Base-by-base conservation (phyloP, 768 basidiomycete genomes). In the Mycena haematopus region DNA sequence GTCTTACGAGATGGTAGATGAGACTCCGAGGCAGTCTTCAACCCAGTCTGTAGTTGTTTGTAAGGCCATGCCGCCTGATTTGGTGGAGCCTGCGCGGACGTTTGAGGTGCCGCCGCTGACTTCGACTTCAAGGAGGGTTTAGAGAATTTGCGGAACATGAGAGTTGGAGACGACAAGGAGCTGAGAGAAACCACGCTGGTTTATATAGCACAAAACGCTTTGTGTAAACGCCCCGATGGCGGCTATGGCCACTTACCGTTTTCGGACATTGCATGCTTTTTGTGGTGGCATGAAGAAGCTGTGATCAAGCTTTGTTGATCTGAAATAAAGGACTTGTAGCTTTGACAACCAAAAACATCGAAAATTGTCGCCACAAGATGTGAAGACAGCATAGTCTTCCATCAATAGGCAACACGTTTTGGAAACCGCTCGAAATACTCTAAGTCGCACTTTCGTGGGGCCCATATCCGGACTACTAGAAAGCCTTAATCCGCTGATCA, bases 131-230 rank as follows among this genome's bases (percentile, higher is more conserved):
- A 21, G 22, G 60, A 52, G 7, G 59, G 49, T 25, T 62, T 56
- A 9, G 60, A 56, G 22, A 56, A 56, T 36, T 62, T 63, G 27
- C 56, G 62, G n/a, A 58, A 53, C 62, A 54, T 58, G 52, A 49
- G 50, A n/a, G n/a, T 25, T 6, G 11, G 11, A 14, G 22, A 33
- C n/a, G 40, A 24, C 2, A n/a, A 42, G 49, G 45, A 35, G 51
- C 31, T 14, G 21, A 49, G 3, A 38, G 24, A 31, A 31, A 6
- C n/a, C n/a, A 38, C 33, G 27, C 24, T 47, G 25, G 17, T 45
- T 63, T 63, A 63, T 54, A 44, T 63, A 63, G 51, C 62, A 63
- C 38, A 63, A 63, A 52, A 52, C 51, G 25, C 33, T 63, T 57
- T 57, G 61, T 58, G 62, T 10, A 58, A 45, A 45, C 45, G 62